Base-by-base conservation (phyloP, 768 basidiomycete genomes). In the Amylocystis lapponica region DNA sequence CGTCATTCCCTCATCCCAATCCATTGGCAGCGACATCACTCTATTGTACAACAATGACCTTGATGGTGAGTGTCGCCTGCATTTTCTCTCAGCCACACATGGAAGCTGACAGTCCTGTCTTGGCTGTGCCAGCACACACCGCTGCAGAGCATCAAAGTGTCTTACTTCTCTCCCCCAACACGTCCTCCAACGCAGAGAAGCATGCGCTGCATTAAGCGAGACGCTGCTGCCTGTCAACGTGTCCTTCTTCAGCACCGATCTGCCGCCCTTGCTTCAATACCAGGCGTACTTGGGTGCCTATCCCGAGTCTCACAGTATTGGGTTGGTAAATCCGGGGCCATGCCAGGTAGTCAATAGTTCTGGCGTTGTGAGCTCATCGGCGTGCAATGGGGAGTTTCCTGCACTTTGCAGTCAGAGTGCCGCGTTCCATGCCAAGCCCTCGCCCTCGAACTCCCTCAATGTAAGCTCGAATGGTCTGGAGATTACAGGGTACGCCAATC, bases 31-130 rank as follows among this genome's bases (percentile, higher is more conserved):
- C 40, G 53, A 51, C 27, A 39, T 56, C n/a, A 56, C 52, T 4
- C 29, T 60, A 1, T 36, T 57, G 3, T 57, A 54, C 27, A 48
- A 53, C 46, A 60, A 60, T 36, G 55, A 56, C 36, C 49, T 59
- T 5, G 45, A 59, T 29, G 21, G 57, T 59, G 31, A 41, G 49
- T 36, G 16, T 14, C 8, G 7, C 2, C 16, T 31, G 14, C 27
- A 13, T 26, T 39, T 21, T n/a, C n/a, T n/a, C n/a, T n/a, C n/a
- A n/a, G n/a, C n/a, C n/a, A n/a, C n/a, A n/a, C n/a, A n/a, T n/a
- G n/a, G n/a, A n/a, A n/a, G n/a, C n/a, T n/a, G n/a, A n/a, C n/a
- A n/a, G n/a, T n/a, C n/a, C n/a, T n/a, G n/a, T n/a, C n/a, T n/a
- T n/a, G n/a, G n/a, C n/a, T n/a, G n/a, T 30, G 16, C 14, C 27